These are phyloP conservation scores for Apiospora phragmitis DNA, from an alignment of 2,329 filamentous ascomycete species.

Conservation along the genomic window DNA sequence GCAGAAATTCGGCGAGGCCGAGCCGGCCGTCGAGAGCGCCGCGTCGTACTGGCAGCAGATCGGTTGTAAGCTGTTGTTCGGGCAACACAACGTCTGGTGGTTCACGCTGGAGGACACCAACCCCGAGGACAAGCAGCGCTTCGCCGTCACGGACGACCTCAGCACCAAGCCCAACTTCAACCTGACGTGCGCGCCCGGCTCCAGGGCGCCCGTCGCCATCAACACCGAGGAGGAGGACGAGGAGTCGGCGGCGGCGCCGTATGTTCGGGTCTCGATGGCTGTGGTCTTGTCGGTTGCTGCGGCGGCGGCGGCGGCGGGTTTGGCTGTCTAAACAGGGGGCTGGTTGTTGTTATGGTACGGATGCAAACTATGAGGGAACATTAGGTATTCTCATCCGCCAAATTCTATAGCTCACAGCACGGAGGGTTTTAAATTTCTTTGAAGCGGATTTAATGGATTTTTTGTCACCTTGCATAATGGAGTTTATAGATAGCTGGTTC, in stretches of 20 bases:
- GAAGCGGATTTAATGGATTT: too few species aligned
- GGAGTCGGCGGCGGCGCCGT: neutral
- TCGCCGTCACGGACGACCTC: conserved; percentile 60
- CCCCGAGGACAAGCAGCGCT: conserved; percentile 67
- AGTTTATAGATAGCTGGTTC: too few species aligned
- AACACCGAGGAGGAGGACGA: neutral
- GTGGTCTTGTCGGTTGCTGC: neutral
- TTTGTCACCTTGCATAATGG: too few species aligned
- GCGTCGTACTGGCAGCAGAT: conserved; percentile 80
- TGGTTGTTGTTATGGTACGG: neutral
- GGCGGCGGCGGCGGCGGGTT: too few species aligned
- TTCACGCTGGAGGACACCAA: conserved; percentile 71
- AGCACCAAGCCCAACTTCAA: conserved; percentile 60
- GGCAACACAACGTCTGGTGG: conserved; percentile 70
- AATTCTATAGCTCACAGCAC: too few species aligned
- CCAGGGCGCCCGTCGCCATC: neutral
- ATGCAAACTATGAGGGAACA: rapidly evolving
- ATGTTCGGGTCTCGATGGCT: neutral
- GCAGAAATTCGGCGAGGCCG: conserved; percentile 58
- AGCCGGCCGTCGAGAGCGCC: conserved; percentile 67
- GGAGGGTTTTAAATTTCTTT: neutral
- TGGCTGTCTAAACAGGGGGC: neutral
- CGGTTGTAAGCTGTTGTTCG: conserved; percentile 66
- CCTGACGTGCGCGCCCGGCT: conserved; percentile 51
- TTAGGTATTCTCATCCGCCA: neutral